Evolutionary conservation across 805 yeast genomes (phyloP).

Genomic region (Scheffersomyces coipomensis): DNA sequence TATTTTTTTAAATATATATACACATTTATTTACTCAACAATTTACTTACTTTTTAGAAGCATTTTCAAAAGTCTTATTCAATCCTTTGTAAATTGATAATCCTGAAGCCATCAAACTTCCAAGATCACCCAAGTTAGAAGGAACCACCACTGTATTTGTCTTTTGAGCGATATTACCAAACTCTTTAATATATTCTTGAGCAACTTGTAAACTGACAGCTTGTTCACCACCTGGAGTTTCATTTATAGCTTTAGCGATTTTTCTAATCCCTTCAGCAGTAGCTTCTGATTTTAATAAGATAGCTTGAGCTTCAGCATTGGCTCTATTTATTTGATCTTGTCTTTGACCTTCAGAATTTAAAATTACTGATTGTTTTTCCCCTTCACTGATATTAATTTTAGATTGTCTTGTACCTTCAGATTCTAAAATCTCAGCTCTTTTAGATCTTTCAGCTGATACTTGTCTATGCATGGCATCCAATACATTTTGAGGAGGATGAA

Average conservation of each 20-base stretch:
- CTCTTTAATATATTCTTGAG: conserved; percentile 80
- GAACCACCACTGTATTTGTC: conserved; percentile 72
- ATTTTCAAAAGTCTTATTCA: conserved; percentile 25
- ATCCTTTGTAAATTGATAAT: conserved; percentile 63
- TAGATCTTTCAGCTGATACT: conserved; percentile 82
- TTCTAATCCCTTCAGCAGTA: conserved; percentile 66
- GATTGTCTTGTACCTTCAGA: conserved; percentile 82
- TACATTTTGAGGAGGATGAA: conserved; percentile 83
- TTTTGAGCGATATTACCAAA: conserved; percentile 83
- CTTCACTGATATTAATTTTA: conserved; percentile 81
- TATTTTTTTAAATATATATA: background rate
- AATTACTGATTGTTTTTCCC: conserved; percentile 67
- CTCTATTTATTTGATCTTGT: conserved; percentile 60
- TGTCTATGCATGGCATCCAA: conserved; percentile 91
- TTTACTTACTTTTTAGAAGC: conserved; percentile 2
- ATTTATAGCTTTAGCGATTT: conserved; percentile 64
- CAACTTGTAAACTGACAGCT: conserved; percentile 77
- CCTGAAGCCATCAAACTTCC: conserved; percentile 77
- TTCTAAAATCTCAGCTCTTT: conserved; percentile 83
- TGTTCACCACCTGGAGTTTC: conserved; percentile 69
- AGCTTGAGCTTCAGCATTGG: conserved; percentile 75
- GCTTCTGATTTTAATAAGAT: conserved; percentile 66
- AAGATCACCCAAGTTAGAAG: conserved; percentile 72
- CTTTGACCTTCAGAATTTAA: conserved; percentile 74
- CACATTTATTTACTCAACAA: background rate